phyloP scores from a whole-genome alignment of 805 yeast genomes.

The Deakozyma indianensis region DNA sequence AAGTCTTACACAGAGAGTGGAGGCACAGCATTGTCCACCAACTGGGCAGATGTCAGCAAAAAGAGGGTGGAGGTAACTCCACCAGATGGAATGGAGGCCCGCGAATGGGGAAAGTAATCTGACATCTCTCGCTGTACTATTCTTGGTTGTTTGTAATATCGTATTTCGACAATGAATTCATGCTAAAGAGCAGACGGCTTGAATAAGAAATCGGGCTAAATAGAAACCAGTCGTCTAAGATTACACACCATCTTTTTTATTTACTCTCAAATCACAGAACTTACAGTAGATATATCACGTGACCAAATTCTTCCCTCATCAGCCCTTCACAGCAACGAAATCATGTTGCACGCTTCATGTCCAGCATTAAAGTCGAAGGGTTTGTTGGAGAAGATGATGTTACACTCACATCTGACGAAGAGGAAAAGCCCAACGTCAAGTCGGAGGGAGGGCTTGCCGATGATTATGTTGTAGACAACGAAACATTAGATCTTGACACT shows the following conservation, averaged over 20 bases:
- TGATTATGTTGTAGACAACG: conserved; percentile 30
- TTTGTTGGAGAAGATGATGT: conserved; percentile 1
- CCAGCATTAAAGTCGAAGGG: not conserved
- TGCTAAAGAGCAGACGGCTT: too few relatives aligned
- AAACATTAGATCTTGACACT: conserved; percentile 66
- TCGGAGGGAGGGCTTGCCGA: conserved; percentile 17
- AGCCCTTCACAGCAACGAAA: too few relatives aligned
- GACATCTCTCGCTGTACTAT: not conserved
- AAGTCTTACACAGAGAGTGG: conserved; percentile 86
- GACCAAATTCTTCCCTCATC: too few relatives aligned
- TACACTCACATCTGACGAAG: not conserved
- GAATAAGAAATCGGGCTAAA: too few relatives aligned
- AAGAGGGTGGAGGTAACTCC: conserved; percentile 53
- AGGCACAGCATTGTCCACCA: conserved; percentile 87
- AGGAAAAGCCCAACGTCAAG: conserved; percentile 6
- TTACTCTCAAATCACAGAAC: too few relatives aligned
- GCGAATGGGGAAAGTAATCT: conserved; percentile 23
- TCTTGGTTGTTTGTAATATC: too few relatives aligned
- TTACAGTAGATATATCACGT: too few relatives aligned
- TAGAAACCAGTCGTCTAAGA: too few relatives aligned
- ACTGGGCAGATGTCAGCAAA: conserved; percentile 75
- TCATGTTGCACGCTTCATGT: too few relatives aligned
- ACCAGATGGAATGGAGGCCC: conserved; percentile 59
- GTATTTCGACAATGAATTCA: too few relatives aligned
- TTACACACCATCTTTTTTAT: too few relatives aligned